A percentile compares a stretch with the other conserved stretches of the same genome.
Evolutionary conservation across 2,329 filamentous ascomycete species (phyloP).

Genomic region (Aspergillus transmontanensis): DNA sequence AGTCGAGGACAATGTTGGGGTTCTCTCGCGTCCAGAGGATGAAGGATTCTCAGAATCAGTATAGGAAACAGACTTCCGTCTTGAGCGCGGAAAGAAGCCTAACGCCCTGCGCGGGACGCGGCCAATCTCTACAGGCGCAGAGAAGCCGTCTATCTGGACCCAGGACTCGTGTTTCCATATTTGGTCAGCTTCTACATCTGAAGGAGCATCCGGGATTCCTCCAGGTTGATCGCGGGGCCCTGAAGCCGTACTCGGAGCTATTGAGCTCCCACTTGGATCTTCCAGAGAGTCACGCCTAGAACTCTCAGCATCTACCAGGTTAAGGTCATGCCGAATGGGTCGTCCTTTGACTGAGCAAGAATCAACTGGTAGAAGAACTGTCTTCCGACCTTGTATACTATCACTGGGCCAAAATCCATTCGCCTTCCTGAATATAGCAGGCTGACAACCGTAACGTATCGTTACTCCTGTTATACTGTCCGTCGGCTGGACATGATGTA

Average conservation of each 20-base stretch:
- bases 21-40: constrained; percentile 32
- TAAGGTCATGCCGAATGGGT: constrained; percentile 41
- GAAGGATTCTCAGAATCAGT: constrained; percentile 59
- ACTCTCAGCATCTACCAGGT: constrained; percentile 29
- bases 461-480: constrained; percentile 92
- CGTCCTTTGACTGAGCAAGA: constrained; percentile 82
- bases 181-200: constrained; percentile 59
- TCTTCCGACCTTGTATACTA: constrained; percentile 80
- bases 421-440: constrained; percentile 78
- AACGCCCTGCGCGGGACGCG: constrained; percentile 78
- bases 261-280: constrained; percentile 38
- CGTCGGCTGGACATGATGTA: constrained; percentile 78
- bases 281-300: constrained; percentile 26
- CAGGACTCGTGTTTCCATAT: constrained; percentile 88
- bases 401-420: constrained; percentile 97
- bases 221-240: constrained; percentile 8
- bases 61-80: constrained; percentile 74
- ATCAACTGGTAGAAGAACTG: constrained; percentile 83
- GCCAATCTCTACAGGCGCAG: constrained; percentile 78
- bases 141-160: constrained; percentile 75
- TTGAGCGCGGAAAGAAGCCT: constrained; percentile 87
- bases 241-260: constrained; percentile 26
- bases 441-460: constrained; percentile 84
- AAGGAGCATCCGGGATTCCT: constrained; percentile 19
- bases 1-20: constrained; percentile 32